Base-by-base conservation (phyloP, 441 rosid species). In the Isatis lusitanica region DNA sequence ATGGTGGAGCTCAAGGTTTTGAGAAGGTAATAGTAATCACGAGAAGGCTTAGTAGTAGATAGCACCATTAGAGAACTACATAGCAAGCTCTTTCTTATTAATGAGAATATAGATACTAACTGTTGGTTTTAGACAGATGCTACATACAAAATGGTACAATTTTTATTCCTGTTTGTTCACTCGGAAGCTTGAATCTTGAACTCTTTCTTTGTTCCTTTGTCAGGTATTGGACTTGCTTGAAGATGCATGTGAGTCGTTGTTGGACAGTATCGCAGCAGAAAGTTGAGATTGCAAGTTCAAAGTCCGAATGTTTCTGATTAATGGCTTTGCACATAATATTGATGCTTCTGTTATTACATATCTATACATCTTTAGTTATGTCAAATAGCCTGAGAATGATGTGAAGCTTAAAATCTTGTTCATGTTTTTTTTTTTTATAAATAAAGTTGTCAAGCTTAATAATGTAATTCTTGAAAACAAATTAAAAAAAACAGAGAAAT, bases 211-310 rank as follows among this genome's bases (percentile, higher is more conserved):
- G 38, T 55, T 16, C 18, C 57, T 18, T 61, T 55, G 33, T 55
- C 83, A 92, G 97, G 98, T 92, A 60, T 70, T 94, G 77, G 93
- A 92, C 80, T 64, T 92, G 73, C 97, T 92, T 72, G 97, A 89
- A 80, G 97, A 94, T 85, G 95, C 95, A 15, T 94, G 97, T 52
- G 93, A 85, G 72, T 90, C 97, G n/a, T 75, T 90, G 86, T 71
- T 94, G 78, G 96, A 94, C 71, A 84, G 84, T 83, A 78, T 91
- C 65, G 59, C 82, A 77, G 81, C 86, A 0, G 87, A 79, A 78
- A 82, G 67, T 5, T 70, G 40, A 70, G 71, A 56, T 55, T 7
- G 33, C 69, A 30, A 42, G 51, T 15, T n/a, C 33, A 24, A 40
- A 24, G 12, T 40, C 36, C 15, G 30, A 2, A 9, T 47, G 42